Percentiles rank a stretch among this genome's conserved stretches.
Conservation (phyloP, 192 early-diverging fungal species). For the Backusella circina region DNA sequence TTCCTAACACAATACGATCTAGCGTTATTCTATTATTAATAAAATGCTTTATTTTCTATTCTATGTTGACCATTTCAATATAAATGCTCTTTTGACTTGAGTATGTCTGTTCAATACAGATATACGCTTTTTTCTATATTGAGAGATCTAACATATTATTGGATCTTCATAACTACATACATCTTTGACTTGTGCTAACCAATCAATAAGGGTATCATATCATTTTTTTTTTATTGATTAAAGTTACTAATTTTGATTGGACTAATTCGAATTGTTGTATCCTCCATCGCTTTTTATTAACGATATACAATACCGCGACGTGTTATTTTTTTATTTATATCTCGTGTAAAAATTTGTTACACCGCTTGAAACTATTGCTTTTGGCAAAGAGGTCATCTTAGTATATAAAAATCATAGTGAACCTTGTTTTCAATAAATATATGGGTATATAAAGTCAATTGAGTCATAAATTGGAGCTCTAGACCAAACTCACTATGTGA, state of each 20-base stretch:
- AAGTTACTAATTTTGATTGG: background rate
- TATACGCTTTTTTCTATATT: background rate
- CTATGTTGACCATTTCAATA: background rate
- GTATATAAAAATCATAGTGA: background rate
- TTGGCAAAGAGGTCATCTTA: background rate
- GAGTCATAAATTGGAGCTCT: background rate
- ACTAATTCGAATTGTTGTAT: background rate
- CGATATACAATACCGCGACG: background rate
- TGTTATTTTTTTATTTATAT: background rate
- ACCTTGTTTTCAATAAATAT: background rate
- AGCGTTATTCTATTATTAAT: background rate
- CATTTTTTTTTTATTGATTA: background rate
- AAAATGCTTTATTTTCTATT: background rate
- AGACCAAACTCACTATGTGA: background rate
- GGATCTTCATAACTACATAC: background rate
- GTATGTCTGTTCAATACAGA: background rate
- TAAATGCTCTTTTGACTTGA: background rate
- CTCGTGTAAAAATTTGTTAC: background rate
- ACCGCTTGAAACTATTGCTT: background rate
- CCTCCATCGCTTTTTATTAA: background rate
- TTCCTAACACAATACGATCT: background rate
- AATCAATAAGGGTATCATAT: background rate
- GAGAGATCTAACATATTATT: background rate
- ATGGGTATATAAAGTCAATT: background rate
- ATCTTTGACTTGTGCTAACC: background rate